phyloP scores from a whole-genome alignment of 495 filamentous ascomycete species.

The Aspergillus nanangensis region DNA sequence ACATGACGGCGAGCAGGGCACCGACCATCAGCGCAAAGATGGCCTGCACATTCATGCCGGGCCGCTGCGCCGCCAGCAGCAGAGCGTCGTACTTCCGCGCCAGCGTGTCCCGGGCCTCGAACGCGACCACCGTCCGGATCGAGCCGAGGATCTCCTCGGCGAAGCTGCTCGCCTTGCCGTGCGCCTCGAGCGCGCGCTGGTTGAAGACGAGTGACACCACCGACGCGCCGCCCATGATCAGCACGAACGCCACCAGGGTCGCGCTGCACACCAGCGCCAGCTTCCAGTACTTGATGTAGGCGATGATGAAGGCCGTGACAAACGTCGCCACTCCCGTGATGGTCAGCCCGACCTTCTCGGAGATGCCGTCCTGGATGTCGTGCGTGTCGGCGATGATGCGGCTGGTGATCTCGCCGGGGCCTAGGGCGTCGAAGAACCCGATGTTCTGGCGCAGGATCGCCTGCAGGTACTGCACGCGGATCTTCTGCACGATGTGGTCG shows the following conservation, averaged over 20 bases:
- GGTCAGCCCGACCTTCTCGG: conserved; percentile 79
- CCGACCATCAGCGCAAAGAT: conserved; percentile 72
- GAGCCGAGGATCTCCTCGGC: conserved; percentile 94
- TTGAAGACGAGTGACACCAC: conserved; percentile 71
- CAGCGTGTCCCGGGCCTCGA: conserved; percentile 84
- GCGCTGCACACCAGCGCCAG: conserved; percentile 77
- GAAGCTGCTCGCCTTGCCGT: conserved; percentile 79
- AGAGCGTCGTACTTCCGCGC: conserved; percentile 76
- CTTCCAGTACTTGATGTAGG: conserved; percentile 80
- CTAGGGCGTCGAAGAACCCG: conserved; percentile 86
- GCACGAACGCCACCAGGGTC: conserved; percentile 63
- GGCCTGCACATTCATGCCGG: conserved; percentile 68
- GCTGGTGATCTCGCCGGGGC: conserved; percentile 87
- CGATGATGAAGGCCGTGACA: conserved; percentile 82
- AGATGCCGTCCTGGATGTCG: conserved; percentile 81
- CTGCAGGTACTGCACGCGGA: conserved; percentile 74
- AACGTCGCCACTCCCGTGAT: conserved; percentile 73
- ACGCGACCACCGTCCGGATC: conserved; percentile 84
- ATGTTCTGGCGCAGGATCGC: conserved; percentile 88
- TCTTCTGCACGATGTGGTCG: conserved; percentile 78
- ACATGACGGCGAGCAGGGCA: conserved; percentile 73
- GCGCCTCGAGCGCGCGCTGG: conserved; percentile 67
- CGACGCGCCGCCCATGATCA: conserved; percentile 68
- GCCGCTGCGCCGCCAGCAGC: conserved; percentile 65
- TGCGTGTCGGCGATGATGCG: conserved; percentile 89